These are phyloP conservation scores for Cinnamomum micranthum DNA, from an alignment of 164 flowering plant species.

Conservation along the genomic window DNA sequence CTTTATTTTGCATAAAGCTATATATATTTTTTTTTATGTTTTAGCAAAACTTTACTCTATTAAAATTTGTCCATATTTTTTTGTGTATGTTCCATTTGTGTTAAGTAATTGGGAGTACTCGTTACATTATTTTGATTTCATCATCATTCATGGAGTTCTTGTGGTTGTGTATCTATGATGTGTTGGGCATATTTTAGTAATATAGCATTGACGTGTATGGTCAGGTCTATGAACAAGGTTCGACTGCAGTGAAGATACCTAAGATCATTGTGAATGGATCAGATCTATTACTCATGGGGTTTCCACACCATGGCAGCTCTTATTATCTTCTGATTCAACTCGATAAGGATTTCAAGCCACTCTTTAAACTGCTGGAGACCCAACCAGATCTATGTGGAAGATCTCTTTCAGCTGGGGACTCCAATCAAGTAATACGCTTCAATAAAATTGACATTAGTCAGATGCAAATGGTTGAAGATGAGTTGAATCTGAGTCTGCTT, in stretches of 20 bases:
- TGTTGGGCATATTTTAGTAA: not conserved
- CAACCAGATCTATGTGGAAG: conserved; percentile 52
- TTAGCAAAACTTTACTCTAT: too few relatives aligned
- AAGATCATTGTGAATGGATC: conserved; percentile 55
- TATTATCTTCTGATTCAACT: conserved; percentile 85
- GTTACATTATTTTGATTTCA: too few relatives aligned
- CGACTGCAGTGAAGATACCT: conserved; percentile 54
- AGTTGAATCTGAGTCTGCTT: conserved; percentile 64
- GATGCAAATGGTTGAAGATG: conserved; percentile 82
- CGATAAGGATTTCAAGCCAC: conserved; percentile 79
- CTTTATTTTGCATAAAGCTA: too few relatives aligned
- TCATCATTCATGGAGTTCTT: not conserved
- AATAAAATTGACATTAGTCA: conserved; percentile 65
- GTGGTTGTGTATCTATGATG: not conserved
- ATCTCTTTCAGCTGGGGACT: conserved; percentile 36
- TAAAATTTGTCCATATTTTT: too few relatives aligned
- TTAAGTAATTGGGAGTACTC: too few relatives aligned
- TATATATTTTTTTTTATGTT: too few relatives aligned
- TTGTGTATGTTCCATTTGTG: too few relatives aligned
- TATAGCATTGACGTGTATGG: not conserved
- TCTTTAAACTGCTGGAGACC: conserved; percentile 69
- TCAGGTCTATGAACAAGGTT: conserved; percentile 85
- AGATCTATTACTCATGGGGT: conserved; percentile 69
- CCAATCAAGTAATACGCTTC: conserved; percentile 44
- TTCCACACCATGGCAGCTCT: conserved; percentile 83